A percentile compares a stretch with the other conserved stretches of the same genome.
phyloP scores from a whole-genome alignment of 1,284 basidiomycete species.

The Ceratobasidium sp. region DNA sequence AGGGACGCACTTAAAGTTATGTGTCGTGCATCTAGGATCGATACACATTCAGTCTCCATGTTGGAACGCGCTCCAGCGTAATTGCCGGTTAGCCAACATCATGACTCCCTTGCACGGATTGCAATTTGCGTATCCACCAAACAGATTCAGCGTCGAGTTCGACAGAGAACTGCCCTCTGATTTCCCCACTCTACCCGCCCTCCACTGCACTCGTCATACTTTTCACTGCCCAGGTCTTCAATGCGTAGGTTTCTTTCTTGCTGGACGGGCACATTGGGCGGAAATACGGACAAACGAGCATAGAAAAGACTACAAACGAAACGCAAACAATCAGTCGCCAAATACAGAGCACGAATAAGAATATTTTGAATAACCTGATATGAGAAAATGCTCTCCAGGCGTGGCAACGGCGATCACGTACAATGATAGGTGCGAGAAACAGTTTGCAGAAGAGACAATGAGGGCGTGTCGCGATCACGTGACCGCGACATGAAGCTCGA shows the following conservation, averaged over 20 bases:
- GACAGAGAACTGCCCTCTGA: neutral
- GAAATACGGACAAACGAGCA: slow-evolving; percentile 1
- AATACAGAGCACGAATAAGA: slow-evolving; percentile 6
- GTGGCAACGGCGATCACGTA: too few species aligned
- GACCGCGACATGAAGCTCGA: too few species aligned
- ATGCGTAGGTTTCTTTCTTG: neutral
- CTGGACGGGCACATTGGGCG: neutral
- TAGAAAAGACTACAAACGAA: slow-evolving; percentile 23
- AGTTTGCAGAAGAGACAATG: too few species aligned
- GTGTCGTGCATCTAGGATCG: slow-evolving; percentile 43
- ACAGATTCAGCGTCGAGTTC: slow-evolving; percentile 18
- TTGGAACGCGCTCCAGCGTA: slow-evolving; percentile 74
- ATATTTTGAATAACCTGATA: too few species aligned
- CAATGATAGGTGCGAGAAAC: too few species aligned
- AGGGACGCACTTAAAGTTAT: slow-evolving; percentile 47
- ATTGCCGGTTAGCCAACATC: slow-evolving; percentile 77
- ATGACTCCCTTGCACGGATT: slow-evolving; percentile 55
- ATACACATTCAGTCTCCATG: slow-evolving; percentile 80
- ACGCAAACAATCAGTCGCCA: neutral
- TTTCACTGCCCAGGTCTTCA: neutral
- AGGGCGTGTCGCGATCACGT: too few species aligned
- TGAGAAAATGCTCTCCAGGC: too few species aligned
- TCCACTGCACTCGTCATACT: slow-evolving; percentile 32
- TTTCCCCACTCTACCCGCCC: slow-evolving; percentile 23
- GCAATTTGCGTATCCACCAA: neutral